These are phyloP conservation scores for Kitagawia praeruptora DNA, from an alignment of 129 eudicot species.

Conservation along the genomic window DNA sequence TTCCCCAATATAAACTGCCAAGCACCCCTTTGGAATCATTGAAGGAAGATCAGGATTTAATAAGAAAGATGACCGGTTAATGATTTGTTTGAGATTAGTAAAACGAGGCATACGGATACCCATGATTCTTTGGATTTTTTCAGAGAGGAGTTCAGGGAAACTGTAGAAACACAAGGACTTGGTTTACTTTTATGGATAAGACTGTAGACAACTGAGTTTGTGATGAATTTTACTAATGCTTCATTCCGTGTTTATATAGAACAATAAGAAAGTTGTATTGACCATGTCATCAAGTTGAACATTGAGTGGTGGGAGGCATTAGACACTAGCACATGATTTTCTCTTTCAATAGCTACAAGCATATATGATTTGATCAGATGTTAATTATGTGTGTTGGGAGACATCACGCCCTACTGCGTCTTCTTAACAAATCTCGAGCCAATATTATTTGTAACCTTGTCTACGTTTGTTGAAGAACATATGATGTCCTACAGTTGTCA, in stretches of 20 bases:
- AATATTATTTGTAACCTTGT: background rate
- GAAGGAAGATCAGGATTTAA: background rate
- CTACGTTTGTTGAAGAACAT: background rate
- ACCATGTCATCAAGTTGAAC: background rate
- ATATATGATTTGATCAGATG: too few species aligned
- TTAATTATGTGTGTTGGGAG: too few species aligned
- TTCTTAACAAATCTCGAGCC: too few species aligned
- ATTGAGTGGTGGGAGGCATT: background rate
- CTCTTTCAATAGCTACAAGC: too few species aligned
- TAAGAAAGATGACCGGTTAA: background rate
- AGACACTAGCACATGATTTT: background rate
- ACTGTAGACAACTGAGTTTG: background rate
- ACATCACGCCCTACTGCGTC: background rate
- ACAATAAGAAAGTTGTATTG: background rate
- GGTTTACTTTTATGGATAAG: background rate
- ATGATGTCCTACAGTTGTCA: background rate
- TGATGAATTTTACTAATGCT: background rate
- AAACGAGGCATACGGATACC: constrained; percentile 4
- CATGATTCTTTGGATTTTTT: background rate
- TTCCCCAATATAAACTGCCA: background rate
- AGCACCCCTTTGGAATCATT: background rate
- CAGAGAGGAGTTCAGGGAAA: background rate
- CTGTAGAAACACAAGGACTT: background rate
- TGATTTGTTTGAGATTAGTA: background rate
- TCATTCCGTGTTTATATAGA: background rate